These are phyloP conservation scores for Porcisia deanei DNA, from an alignment of 208 protist genomes.

Conservation along the genomic window DNA sequence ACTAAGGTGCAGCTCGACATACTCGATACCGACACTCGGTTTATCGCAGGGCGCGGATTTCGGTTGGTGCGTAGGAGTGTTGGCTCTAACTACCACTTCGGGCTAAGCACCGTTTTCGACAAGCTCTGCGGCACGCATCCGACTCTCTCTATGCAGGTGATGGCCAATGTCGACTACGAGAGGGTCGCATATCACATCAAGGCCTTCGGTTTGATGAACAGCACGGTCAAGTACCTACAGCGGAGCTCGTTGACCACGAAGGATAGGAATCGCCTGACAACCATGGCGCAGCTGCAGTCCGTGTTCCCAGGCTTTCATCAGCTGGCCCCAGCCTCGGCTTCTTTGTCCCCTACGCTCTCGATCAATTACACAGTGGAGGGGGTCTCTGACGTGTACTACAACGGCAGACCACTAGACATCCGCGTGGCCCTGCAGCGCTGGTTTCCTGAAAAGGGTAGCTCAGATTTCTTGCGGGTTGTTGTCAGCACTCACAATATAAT, in stretches of 20 bases:
- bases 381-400: conserved; percentile 57
- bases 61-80: conserved; percentile 47
- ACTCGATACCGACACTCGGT: conserved; percentile 52
- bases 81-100: conserved; percentile 37
- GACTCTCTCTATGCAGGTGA: conserved; percentile 70
- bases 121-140: conserved; percentile 56
- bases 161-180: conserved; percentile 87
- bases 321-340: conserved; percentile 23
- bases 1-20: conserved; percentile 41
- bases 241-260: conserved; percentile 62
- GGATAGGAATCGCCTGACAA: conserved; percentile 56
- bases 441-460: conserved; percentile 24
- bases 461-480: conserved; percentile 55
- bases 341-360: conserved; percentile 25
- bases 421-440: conserved; percentile 52
- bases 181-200: conserved; percentile 52
- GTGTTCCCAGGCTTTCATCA: conserved; percentile 80
- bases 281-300: conserved; percentile 65
- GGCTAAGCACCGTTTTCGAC: conserved; percentile 62
- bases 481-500: conserved; percentile 51
- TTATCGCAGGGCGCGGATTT: conserved; percentile 55
- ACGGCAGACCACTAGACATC: conserved; percentile 60
- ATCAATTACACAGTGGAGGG: conserved; percentile 28
- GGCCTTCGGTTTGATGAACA: conserved; percentile 38
- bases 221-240: conserved; percentile 51